Conservation (phyloP, 225 moss, liverwort and hornwort genomes). For the Sphagnum tenellum region DNA sequence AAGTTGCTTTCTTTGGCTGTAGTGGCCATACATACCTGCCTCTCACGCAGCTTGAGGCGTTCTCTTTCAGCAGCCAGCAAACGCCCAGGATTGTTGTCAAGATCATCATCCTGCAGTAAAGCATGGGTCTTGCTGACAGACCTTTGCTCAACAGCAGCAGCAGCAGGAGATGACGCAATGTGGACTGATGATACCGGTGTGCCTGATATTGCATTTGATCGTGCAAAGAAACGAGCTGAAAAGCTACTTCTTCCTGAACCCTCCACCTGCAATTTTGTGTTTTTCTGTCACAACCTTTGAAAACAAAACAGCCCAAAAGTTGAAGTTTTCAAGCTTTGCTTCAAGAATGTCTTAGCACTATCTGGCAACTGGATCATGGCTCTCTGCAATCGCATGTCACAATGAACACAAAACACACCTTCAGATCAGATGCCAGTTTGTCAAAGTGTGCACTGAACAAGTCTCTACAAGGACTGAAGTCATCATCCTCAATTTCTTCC, state of each 20-base stretch:
- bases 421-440: constrained; percentile 16
- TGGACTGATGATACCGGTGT: constrained; percentile 26
- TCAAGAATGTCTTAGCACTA: no score
- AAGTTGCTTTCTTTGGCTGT: not conserved
- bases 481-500: constrained; percentile 10
- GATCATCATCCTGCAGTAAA: constrained; percentile 43
- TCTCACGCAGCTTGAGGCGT: constrained; percentile 60
- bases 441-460: constrained; percentile 21
- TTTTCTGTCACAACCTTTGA: no score
- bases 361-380: no score
- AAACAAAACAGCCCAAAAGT: no score
- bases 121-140: constrained; percentile 11
- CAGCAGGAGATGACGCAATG: constrained; percentile 14
- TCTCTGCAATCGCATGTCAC: not conserved
- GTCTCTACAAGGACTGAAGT: constrained; percentile 20
- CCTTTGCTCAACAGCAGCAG: constrained; percentile 12
- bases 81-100: constrained; percentile 46
- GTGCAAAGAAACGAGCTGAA: constrained; percentile 25
- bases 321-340: no score
- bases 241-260: constrained; percentile 31
- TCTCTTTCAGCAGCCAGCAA: constrained; percentile 65
- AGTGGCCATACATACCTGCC: constrained; percentile 39
- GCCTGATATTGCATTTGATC: constrained; percentile 16
- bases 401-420: constrained; percentile 9
- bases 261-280: constrained; percentile 17